A percentile compares a stretch with the other conserved stretches of the same genome.
phyloP scores from a whole-genome alignment of 2,329 filamentous ascomycete genomes.

The Venturia carpophila region DNA sequence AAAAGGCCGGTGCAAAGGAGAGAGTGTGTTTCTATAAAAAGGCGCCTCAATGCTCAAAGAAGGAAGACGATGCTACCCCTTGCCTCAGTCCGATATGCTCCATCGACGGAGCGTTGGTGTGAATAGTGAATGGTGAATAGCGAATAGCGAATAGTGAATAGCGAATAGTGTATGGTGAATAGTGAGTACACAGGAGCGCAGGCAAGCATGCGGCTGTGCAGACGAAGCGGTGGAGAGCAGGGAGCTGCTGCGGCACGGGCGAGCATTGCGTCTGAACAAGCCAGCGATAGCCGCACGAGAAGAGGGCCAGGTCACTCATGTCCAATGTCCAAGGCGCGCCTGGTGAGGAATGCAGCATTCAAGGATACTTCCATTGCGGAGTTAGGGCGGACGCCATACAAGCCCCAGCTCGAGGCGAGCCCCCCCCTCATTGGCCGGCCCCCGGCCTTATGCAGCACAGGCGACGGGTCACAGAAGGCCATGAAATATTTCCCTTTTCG shows the following conservation, averaged over 20 bases:
- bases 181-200: too few relatives aligned
- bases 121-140: too few relatives aligned
- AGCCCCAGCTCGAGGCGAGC: background rate
- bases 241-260: background rate
- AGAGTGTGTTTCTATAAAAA: background rate
- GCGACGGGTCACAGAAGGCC: conserved; percentile 9
- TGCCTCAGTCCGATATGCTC: too few relatives aligned
- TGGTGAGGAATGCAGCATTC: conserved; percentile 8
- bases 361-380: conserved; percentile 5
- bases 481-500: background rate
- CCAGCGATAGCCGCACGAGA: background rate
- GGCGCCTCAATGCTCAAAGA: background rate
- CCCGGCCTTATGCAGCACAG: background rate
- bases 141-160: too few relatives aligned
- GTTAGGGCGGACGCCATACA: background rate
- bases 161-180: too few relatives aligned
- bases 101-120: too few relatives aligned
- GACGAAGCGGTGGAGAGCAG: background rate
- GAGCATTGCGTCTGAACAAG: background rate
- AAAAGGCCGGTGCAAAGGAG: background rate
- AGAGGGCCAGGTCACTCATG: too few relatives aligned
- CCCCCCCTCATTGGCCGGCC: background rate
- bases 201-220: too few relatives aligned
- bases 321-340: too few relatives aligned
- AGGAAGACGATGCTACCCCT: background rate